These are phyloP conservation scores for Starmerella sp. DNA, from an alignment of 805 yeast genomes.

Conservation along the genomic window DNA sequence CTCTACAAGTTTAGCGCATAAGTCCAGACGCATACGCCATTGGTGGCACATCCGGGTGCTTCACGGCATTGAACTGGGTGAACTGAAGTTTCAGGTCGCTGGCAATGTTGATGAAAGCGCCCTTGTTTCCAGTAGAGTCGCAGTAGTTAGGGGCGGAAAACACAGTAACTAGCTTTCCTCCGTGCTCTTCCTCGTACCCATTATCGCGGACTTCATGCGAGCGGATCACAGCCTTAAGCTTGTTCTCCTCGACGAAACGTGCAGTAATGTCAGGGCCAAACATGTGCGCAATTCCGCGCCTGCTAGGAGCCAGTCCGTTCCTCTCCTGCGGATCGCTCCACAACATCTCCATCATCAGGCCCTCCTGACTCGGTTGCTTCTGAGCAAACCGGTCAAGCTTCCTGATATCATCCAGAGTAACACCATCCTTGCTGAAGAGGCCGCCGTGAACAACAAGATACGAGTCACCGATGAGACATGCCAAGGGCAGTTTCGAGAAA, in stretches of 20 bases:
- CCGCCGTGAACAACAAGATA: slow-evolving; percentile 96
- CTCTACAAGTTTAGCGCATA: slow-evolving; percentile 20
- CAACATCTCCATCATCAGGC: slow-evolving; percentile 87
- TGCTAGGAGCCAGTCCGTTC: slow-evolving; percentile 73
- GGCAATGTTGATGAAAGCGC: slow-evolving; percentile 73
- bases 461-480: slow-evolving; percentile 63
- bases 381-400: slow-evolving; percentile 48
- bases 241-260: slow-evolving; percentile 59
- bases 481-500: slow-evolving; percentile 76
- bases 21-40: slow-evolving; percentile 66
- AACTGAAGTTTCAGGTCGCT: slow-evolving; percentile 40
- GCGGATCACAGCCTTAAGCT: slow-evolving; percentile 68
- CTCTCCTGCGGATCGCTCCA: slow-evolving; percentile 93
- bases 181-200: slow-evolving; percentile 82
- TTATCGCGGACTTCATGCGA: slow-evolving; percentile 92
- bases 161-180: slow-evolving; percentile 80
- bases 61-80: slow-evolving; percentile 64
- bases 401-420: slow-evolving; percentile 64
- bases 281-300: slow-evolving; percentile 91
- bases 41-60: slow-evolving; percentile 84
- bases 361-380: slow-evolving; percentile 79
- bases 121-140: slow-evolving; percentile 81
- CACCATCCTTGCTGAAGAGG: slow-evolving; percentile 53
- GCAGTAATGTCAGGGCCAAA: slow-evolving; percentile 94
- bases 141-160: slow-evolving; percentile 97